A percentile compares a stretch with the other conserved stretches of the same genome.
Conservation (phyloP, 2,329 filamentous ascomycete genomes). For the Fusarium sterilihyphosum region DNA sequence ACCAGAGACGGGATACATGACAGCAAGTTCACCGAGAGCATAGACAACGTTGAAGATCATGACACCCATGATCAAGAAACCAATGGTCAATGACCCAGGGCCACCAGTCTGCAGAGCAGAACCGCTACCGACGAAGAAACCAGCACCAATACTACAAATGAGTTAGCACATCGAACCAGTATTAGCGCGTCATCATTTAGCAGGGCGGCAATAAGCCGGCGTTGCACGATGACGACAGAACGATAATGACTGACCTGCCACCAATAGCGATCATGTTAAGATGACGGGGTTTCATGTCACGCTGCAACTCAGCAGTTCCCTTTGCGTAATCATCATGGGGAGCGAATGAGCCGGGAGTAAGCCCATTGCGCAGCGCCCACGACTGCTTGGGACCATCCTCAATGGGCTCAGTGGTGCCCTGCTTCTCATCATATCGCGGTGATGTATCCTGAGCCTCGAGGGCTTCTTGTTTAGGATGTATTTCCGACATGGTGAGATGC, state of each 20-base stretch:
- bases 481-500: constrained; percentile 30
- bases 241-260: constrained; percentile 34
- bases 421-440: constrained; percentile 33
- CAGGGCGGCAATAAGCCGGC: constrained; percentile 9
- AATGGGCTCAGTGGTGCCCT: constrained; percentile 10
- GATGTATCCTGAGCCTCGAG: constrained; percentile 20
- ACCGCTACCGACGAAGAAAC: constrained; percentile 69
- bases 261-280: constrained; percentile 45
- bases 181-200: neutral
- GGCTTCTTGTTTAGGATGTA: constrained; percentile 26
- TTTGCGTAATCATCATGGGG: constrained; percentile 34
- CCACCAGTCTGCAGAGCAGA: constrained; percentile 51
- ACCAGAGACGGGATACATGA: constrained; percentile 58
- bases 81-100: constrained; percentile 56
- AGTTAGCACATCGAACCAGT: neutral
- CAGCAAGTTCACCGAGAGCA: constrained; percentile 64
- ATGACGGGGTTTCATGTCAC: constrained; percentile 42
- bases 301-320: constrained; percentile 38
- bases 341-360: constrained; percentile 37
- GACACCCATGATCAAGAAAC: constrained; percentile 65
- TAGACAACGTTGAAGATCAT: constrained; percentile 72
- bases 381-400: constrained; percentile 17
- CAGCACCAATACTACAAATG: constrained; percentile 60
- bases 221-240: neutral
- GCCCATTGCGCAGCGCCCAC: constrained; percentile 43